phyloP scores from a whole-genome alignment of 2,329 filamentous ascomycete genomes.

The Verticillium dahliae region DNA sequence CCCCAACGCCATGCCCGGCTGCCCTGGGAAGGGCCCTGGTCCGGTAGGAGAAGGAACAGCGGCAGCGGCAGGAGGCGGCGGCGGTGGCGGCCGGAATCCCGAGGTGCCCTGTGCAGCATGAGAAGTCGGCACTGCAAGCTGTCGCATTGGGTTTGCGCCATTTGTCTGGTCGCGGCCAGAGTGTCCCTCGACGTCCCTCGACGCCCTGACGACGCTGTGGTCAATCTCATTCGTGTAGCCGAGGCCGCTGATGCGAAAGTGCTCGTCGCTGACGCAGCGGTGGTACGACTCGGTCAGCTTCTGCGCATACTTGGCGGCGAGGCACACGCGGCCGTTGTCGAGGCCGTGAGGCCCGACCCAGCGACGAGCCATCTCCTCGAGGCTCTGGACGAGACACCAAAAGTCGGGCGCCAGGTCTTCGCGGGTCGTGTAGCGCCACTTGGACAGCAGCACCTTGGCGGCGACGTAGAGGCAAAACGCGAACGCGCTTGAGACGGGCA shows the following conservation, averaged over 20 bases:
- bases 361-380: conserved; percentile 14
- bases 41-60: too few relatives aligned
- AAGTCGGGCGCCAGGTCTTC: conserved; percentile 15
- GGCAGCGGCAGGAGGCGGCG: neutral
- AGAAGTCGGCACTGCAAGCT: neutral
- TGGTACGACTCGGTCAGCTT: conserved; percentile 11
- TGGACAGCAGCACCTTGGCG: conserved; percentile 28
- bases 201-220: neutral
- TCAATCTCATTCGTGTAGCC: conserved; percentile 6
- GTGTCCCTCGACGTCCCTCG: neutral
- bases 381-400: conserved; percentile 14
- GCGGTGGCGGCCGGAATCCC: neutral
- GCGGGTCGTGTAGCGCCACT: conserved; percentile 17
- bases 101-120: neutral
- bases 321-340: neutral
- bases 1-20: neutral
- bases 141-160: neutral
- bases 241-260: conserved; percentile 6
- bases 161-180: neutral
- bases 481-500: conserved; percentile 27
- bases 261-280: conserved; percentile 4
- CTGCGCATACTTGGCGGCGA: conserved; percentile 11
- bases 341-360: conserved; percentile 11
- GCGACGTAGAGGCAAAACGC: conserved; percentile 35
- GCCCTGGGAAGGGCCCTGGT: neutral